A percentile compares a stretch with the other conserved stretches of the same genome.
These are phyloP conservation scores for Zymoseptoria brevis DNA, from an alignment of 2,329 filamentous ascomycete genomes.

Conservation along the genomic window DNA sequence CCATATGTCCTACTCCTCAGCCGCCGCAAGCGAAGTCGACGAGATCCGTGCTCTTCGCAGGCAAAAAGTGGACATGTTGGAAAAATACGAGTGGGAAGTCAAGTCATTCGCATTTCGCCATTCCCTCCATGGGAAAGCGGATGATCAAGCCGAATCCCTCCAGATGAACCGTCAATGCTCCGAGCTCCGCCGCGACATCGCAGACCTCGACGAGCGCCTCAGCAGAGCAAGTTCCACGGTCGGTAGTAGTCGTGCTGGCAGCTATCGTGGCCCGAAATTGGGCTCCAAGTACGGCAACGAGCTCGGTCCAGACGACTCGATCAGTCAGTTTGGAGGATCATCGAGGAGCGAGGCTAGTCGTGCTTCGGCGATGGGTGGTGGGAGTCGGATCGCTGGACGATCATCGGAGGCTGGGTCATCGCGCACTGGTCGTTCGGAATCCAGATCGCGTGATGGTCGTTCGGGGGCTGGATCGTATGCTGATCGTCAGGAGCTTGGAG, in stretches of 20 bases:
- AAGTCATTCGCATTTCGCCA: not conserved
- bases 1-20: not conserved
- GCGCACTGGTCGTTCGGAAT: not conserved
- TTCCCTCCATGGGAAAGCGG: not conserved
- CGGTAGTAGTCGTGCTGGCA: not conserved
- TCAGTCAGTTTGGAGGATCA: not conserved
- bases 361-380: not conserved
- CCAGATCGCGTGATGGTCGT: not conserved
- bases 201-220: not conserved
- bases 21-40: not conserved
- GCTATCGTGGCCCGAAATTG: no score
- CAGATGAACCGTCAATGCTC: not conserved
- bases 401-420: not conserved
- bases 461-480: not conserved
- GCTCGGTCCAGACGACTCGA: not conserved
- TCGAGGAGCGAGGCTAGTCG: not conserved
- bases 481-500: not conserved
- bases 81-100: not conserved
- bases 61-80: not conserved
- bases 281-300: no score
- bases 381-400: not conserved
- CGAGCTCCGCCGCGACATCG: not conserved
- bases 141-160: not conserved
- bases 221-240: not conserved
- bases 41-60: not conserved